A percentile compares a stretch with the other conserved stretches of the same genome.
phyloP scores from a whole-genome alignment of 2,329 filamentous ascomycete species.

The Cladobotryum protrusum region DNA sequence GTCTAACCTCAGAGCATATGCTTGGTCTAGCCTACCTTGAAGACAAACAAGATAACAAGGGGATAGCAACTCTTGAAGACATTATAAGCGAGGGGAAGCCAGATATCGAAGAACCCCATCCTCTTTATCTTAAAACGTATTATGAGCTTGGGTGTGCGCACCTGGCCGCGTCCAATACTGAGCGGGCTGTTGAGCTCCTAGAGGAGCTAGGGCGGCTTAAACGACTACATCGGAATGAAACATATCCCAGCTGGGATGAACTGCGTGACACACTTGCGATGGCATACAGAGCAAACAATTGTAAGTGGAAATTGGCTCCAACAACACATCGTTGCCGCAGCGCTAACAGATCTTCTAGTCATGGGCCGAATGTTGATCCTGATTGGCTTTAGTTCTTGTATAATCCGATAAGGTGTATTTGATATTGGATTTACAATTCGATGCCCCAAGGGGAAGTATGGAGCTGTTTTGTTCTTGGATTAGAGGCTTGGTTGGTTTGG shows the following conservation, averaged over 20 bases:
- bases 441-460: too few relatives aligned
- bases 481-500: too few relatives aligned
- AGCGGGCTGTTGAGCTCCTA: slow-evolving; percentile 3
- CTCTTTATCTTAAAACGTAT: slow-evolving; percentile 5
- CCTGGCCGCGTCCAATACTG: background rate
- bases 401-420: too few relatives aligned
- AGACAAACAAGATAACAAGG: background rate
- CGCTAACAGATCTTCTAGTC: background rate
- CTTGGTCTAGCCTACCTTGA: background rate
- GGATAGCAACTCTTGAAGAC: slow-evolving; percentile 4
- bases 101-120: slow-evolving; percentile 1
- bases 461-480: too few relatives aligned
- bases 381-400: background rate
- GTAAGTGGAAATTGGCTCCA: too few relatives aligned
- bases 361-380: background rate
- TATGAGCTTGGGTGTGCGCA: slow-evolving; percentile 9
- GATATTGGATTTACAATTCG: too few relatives aligned
- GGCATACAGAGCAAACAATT: slow-evolving; percentile 1
- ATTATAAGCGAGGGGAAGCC: background rate
- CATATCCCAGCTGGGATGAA: background rate
- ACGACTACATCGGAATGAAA: background rate
- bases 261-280: background rate
- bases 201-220: slow-evolving; percentile 5
- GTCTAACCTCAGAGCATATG: slow-evolving; percentile 2
- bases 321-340: too few relatives aligned